Base-by-base conservation (phyloP, 2,329 filamentous ascomycete species). In the Botryotinia convoluta region DNA sequence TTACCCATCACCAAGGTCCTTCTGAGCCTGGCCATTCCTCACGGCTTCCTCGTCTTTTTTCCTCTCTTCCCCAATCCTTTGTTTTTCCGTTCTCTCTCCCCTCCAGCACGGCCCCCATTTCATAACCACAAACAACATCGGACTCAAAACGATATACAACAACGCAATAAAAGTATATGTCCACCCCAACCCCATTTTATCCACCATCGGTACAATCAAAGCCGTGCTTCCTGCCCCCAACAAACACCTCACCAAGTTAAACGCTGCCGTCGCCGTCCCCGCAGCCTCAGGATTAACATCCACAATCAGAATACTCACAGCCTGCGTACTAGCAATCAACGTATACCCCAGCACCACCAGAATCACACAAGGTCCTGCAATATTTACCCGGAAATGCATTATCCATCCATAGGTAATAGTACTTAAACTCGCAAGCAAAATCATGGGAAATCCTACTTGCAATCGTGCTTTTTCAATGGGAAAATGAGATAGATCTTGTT, bases 231-330 rank as follows among this genome's bases (percentile, higher is more conserved):
- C 85, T 0, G 88, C 88, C 0, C 87, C 88, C 3, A 90, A 77
- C 4, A 87, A 79, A 72, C 88, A 90, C 8, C 88, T 79, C 1
- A 85, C 84, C 22, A 91, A 77, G 74, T 90, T 90, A 74, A 87
- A 88, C 0, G 87, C 84, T 0, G 88, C 88, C 1, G 87, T 87
- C 0, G 87, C 88, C 0, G 86, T 86, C 0, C 86, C 87, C 0
- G 87, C 85, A 29, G 83, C 83, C 0, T 82, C 82, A 0, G 87
- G 87, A 73, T 88, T 85, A 12, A 90, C 82, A 75, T 91, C 89
- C 6, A 89, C 83, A 3, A 90, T 82, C 63, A 91, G 79, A 0
- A 86, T 84, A 70, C 83, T 88, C 51, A 84, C 81, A 4, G 85
- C 82, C 73, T 78, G 89, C 78, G 86, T 89, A 54, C 86, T 86